Conservation (phyloP, 768 basidiomycete genomes). For the Suillus spraguei region DNA sequence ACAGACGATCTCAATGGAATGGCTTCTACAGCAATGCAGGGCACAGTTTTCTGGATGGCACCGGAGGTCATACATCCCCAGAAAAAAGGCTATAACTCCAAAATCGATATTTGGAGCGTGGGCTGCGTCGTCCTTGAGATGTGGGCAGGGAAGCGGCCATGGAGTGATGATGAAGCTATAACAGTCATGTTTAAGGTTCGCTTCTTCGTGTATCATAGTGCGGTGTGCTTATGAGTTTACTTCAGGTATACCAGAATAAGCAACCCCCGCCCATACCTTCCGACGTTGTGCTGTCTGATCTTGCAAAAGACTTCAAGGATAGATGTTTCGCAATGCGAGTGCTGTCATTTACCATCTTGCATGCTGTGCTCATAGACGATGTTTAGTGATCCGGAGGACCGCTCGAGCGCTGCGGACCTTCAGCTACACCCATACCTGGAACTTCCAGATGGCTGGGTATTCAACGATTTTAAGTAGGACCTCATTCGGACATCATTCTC, state of each 20-base stretch:
- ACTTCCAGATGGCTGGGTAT: constrained; percentile 74
- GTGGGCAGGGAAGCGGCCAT: constrained; percentile 97
- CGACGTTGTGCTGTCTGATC: constrained; percentile 71
- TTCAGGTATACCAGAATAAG: constrained; percentile 81
- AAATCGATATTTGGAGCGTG: constrained; percentile 98
- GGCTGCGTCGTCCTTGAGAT: constrained; percentile 99
- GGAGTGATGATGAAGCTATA: constrained; percentile 88
- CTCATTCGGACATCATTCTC: constrained; percentile 19
- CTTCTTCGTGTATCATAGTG: background rate
- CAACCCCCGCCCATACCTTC: constrained; percentile 88
- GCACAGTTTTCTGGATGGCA: constrained; percentile 99
- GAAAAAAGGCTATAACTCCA: constrained; percentile 92
- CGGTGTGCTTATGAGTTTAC: constrained; percentile 2
- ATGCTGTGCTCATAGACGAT: constrained; percentile 9
- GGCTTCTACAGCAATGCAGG: constrained; percentile 92
- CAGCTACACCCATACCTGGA: constrained; percentile 77
- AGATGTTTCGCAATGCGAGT: constrained; percentile 90
- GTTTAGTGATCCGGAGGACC: constrained; percentile 77
- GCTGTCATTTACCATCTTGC: background rate
- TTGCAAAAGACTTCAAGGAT: constrained; percentile 83
- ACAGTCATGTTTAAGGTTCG: constrained; percentile 94
- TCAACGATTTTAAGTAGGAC: constrained; percentile 51
- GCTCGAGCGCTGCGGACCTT: constrained; percentile 79
- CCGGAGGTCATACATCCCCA: constrained; percentile 90
- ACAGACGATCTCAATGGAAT: constrained; percentile 83